phyloP scores from a whole-genome alignment of 140 eudicot genomes.

The Oenanthe javanica region DNA sequence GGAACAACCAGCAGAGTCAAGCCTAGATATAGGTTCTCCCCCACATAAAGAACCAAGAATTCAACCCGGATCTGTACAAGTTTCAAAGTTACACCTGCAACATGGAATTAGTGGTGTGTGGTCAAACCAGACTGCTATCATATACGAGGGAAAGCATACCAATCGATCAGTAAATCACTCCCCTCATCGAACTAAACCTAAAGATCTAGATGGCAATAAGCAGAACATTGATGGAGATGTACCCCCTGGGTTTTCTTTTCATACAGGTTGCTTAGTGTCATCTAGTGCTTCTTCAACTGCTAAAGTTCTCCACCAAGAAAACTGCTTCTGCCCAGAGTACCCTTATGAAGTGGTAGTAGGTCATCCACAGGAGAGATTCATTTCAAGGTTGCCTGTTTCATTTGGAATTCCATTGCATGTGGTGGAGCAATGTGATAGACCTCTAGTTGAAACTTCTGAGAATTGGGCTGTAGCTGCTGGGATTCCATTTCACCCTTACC shows the following conservation, averaged over 20 bases:
- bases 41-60: conserved; percentile 21
- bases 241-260: conserved; percentile 72
- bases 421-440: conserved; percentile 38
- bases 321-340: background rate
- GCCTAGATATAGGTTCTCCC: conserved; percentile 16
- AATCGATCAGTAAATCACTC: background rate
- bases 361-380: conserved; percentile 52
- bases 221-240: conserved; percentile 30
- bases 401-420: conserved; percentile 57
- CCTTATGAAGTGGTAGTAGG: conserved; percentile 30
- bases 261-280: conserved; percentile 16
- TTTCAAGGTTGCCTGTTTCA: conserved; percentile 49
- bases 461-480: conserved; percentile 65
- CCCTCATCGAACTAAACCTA: background rate
- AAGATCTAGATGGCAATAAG: conserved; percentile 3
- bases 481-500: conserved; percentile 71
- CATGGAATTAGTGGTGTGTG: background rate
- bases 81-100: background rate
- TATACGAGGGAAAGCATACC: background rate
- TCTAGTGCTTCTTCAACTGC: conserved; percentile 20
- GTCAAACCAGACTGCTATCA: background rate
- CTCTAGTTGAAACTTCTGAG: conserved; percentile 18
- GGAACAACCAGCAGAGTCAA: conserved; percentile 51
- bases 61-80: background rate
- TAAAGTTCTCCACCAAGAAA: conserved; percentile 3